Base-by-base conservation (phyloP, 768 basidiomycete species). In the Megacollybia marginata region DNA sequence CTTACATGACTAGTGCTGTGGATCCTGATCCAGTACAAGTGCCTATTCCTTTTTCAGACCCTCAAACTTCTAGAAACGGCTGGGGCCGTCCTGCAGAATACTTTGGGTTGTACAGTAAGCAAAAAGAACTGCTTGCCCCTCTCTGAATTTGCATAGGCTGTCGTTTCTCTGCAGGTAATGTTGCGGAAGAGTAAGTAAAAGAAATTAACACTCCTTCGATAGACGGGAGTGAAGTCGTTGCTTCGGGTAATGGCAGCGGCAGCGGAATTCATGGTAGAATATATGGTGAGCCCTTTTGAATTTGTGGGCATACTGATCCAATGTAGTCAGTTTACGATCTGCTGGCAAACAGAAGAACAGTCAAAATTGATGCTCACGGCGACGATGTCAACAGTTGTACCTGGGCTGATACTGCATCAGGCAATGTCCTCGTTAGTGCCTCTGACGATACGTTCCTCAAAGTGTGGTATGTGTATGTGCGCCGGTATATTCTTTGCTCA, bases 301-400 rank as follows among this genome's bases (percentile, higher is more conserved):
- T 3, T 6, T 28, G 2, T 28, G 23, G 38, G 15, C 15, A 44
- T 13, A 44, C 7, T 11, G 15, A 15, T 20, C 33, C n/a, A 15
- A 36, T 42, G 38, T 28, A n/a, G 13, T 35, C 57, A 92, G 93
- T 98, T 2, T 98, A 97, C 60, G 96, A 99, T 67, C 77, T 99
- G 42, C 65, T 91, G 52, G 82, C 86, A 5, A 75, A 89, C 56
- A 72, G 75, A 54, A 75, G 92, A 52, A 85, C 86, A 1, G 83
- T 97, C 23, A 88, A 84, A 58, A 92, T 99, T 15, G 56, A 66
- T n/a, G 96, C 92, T 0, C 96, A 99, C 60, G 62, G 67, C 1
- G 85, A 91, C 61, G 96, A 99, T 62, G 88, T 97, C 38, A 99
- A 99, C 59, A 90, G 91, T 60, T 83, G 93, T 67, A 92, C 89